Conservation (phyloP, 805 yeast genomes). For the Wickerhamiella cacticola region DNA sequence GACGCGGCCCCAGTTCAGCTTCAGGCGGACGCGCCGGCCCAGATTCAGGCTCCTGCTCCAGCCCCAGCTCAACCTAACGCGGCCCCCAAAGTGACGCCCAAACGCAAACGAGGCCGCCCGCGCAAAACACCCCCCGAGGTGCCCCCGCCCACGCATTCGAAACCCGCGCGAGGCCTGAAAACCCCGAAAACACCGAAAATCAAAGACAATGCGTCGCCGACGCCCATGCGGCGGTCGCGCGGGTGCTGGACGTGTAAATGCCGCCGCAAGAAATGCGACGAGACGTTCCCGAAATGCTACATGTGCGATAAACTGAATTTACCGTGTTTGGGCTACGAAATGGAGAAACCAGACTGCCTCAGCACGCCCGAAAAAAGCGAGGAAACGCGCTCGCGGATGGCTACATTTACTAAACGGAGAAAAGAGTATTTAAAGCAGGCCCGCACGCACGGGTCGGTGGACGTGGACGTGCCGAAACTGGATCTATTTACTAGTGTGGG, state of each 20-base stretch:
- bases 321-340: slow-evolving; percentile 44
- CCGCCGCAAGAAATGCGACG: slow-evolving; percentile 60
- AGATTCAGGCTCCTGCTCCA: no score
- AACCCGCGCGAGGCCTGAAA: background rate
- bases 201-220: background rate
- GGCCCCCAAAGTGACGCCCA: no score
- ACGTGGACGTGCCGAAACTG: background rate
- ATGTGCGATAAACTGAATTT: slow-evolving; percentile 47
- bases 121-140: background rate
- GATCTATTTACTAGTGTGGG: no score
- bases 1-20: no score
- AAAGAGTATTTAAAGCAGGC: background rate
- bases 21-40: no score
- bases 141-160: background rate
- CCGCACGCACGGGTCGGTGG: background rate
- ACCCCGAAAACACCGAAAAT: background rate
- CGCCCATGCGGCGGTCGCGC: slow-evolving; percentile 34
- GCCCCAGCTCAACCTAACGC: no score
- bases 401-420: background rate
- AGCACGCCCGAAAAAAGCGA: slow-evolving; percentile 18
- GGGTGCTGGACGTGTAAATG: slow-evolving; percentile 74
- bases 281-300: slow-evolving; percentile 46
- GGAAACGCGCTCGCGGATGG: background rate
- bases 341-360: slow-evolving; percentile 44
- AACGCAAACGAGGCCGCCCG: background rate